Percentiles rank a stretch among this genome's conserved stretches.
These are phyloP conservation scores for Fusarium poae DNA, from an alignment of 2,329 filamentous ascomycete genomes.

Conservation along the genomic window DNA sequence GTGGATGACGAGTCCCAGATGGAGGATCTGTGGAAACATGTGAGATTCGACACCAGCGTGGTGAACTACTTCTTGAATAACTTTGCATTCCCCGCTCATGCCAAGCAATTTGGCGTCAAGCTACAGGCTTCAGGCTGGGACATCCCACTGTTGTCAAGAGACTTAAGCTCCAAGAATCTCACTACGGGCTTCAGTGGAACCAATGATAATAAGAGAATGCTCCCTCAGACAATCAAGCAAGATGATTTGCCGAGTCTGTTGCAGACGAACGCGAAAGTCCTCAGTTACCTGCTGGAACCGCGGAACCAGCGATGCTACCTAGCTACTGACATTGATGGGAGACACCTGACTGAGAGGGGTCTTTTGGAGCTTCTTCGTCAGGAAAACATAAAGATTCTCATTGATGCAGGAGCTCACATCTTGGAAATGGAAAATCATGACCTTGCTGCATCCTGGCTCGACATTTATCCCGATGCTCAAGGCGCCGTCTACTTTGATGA, in stretches of 20 bases:
- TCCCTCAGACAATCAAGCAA: conserved; percentile 73
- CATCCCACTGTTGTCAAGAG: conserved; percentile 61
- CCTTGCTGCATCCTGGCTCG: conserved; percentile 65
- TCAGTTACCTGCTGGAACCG: conserved; percentile 67
- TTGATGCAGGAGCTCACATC: conserved; percentile 74
- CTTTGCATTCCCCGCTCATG: conserved; percentile 74
- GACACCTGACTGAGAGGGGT: conserved; percentile 52
- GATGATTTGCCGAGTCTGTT: conserved; percentile 67
- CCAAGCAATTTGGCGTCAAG: conserved; percentile 74
- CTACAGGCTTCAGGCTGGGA: conserved; percentile 77
- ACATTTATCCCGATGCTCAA: conserved; percentile 55
- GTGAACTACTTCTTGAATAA: conserved; percentile 67
- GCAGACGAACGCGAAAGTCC: conserved; percentile 74
- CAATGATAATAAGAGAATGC: conserved; percentile 71
- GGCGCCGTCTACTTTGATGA: conserved; percentile 67
- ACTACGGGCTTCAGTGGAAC: conserved; percentile 81
- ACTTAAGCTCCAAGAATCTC: conserved; percentile 26
- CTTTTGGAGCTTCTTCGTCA: conserved; percentile 10
- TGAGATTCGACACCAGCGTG: conserved; percentile 58
- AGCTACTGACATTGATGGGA: conserved; percentile 49
- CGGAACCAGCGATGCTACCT: conserved; percentile 63
- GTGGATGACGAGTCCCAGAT: conserved; percentile 67
- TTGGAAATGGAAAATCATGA: conserved; percentile 69
- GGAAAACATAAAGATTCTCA: conserved; percentile 63
- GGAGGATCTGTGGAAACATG: conserved; percentile 61